A percentile compares a stretch with the other conserved stretches of the same genome.
Evolutionary conservation across 2,329 filamentous ascomycete genomes (phyloP).

Genomic region (Cercospora janseana): DNA sequence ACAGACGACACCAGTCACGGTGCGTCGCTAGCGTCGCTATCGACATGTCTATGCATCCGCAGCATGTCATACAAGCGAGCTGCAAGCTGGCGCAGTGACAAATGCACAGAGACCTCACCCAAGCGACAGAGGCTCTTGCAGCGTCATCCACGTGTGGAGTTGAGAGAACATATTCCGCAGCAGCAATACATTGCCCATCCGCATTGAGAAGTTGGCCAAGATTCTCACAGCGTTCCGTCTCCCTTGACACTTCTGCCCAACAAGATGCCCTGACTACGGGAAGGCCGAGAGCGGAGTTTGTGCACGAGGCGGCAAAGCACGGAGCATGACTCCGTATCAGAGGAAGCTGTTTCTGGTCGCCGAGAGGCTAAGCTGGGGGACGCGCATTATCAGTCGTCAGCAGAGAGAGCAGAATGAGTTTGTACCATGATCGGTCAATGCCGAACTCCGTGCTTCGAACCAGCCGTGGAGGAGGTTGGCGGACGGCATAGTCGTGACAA

Average conservation of each 20-base stretch:
- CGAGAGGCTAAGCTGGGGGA: conserved; percentile 24
- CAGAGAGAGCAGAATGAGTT: conserved; percentile 25
- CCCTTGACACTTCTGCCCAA: conserved; percentile 25
- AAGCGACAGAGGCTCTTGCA: conserved; percentile 5
- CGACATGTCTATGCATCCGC: too few relatives aligned
- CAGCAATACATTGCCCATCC: conserved; percentile 19
- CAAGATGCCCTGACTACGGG: conserved; percentile 20
- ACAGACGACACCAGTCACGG: too few relatives aligned
- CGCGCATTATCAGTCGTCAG: conserved; percentile 12
- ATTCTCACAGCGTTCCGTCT: conserved; percentile 24
- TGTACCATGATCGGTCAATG: conserved; percentile 25
- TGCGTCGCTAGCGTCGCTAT: too few relatives aligned
- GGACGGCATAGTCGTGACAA: conserved; percentile 19
- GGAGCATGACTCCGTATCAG: conserved; percentile 17
- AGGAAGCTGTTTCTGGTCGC: conserved; percentile 29
- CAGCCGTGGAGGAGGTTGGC: conserved; percentile 24
- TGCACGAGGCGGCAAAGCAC: conserved; percentile 21
- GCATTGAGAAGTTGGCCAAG: conserved; percentile 22
- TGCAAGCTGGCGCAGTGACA: background rate
- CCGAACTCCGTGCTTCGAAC: conserved; percentile 26
- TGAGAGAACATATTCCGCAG: conserved; percentile 7
- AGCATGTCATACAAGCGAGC: background rate
- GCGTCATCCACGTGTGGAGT: conserved; percentile 3
- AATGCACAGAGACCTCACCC: background rate
- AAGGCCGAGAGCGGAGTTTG: conserved; percentile 19